These are phyloP conservation scores for Hypomontagnella submonticulosa DNA, from an alignment of 495 filamentous ascomycete genomes.

Conservation along the genomic window DNA sequence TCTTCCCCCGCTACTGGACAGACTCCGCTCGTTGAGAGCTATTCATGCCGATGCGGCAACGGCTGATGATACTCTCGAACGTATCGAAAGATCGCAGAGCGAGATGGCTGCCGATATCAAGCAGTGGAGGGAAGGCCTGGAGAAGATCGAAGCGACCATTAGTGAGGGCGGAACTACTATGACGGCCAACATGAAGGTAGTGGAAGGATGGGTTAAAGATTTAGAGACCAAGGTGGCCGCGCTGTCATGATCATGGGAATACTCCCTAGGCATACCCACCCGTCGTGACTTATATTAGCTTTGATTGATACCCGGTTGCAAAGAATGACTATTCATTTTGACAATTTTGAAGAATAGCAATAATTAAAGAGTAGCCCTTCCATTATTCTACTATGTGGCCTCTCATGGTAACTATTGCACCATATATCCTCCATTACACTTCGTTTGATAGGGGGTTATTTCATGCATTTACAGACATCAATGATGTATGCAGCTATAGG, in stretches of 20 bases:
- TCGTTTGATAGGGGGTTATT: no score
- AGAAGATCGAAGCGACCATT: slow-evolving; percentile 80
- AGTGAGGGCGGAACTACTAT: slow-evolving; percentile 73
- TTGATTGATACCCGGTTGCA: slow-evolving; percentile 39
- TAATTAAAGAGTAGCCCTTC: neutral
- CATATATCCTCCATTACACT: no score
- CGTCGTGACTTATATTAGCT: slow-evolving; percentile 13
- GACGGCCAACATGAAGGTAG: slow-evolving; percentile 78
- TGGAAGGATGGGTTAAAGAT: slow-evolving; percentile 89
- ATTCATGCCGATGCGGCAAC: slow-evolving; percentile 89
- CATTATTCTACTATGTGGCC: no score
- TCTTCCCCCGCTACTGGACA: slow-evolving; percentile 85
- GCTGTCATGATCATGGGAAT: slow-evolving; percentile 51
- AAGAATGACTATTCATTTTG: slow-evolving; percentile 14
- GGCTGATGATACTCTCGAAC: slow-evolving; percentile 81
- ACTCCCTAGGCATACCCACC: neutral
- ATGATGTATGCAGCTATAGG: no score
- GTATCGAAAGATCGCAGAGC: slow-evolving; percentile 79
- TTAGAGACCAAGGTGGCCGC: slow-evolving; percentile 79
- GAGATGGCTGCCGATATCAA: slow-evolving; percentile 86
- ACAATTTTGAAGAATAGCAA: neutral
- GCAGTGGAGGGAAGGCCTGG: slow-evolving; percentile 85
- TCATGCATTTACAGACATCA: no score
- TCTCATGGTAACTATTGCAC: neutral
- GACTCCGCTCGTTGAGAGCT: slow-evolving; percentile 81